A percentile compares a stretch with the other conserved stretches of the same genome.
These are phyloP conservation scores for Lasiodiplodia hormozganensis DNA, from an alignment of 2,329 filamentous ascomycete genomes.

Conservation along the genomic window DNA sequence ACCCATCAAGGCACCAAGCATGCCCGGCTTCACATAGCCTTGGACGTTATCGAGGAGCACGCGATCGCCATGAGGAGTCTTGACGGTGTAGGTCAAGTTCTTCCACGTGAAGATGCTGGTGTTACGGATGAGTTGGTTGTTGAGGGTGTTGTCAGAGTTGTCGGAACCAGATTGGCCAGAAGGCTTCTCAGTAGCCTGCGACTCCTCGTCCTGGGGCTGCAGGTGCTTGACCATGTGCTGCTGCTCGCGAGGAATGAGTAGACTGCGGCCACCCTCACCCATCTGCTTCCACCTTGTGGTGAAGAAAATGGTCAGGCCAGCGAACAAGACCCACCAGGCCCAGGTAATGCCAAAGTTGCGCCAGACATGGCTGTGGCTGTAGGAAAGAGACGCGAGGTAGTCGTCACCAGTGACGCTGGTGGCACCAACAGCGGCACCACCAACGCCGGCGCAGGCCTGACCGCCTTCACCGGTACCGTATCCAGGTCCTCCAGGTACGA, in stretches of 20 bases:
- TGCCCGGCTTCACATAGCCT: constrained; percentile 32
- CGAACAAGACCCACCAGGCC: constrained; percentile 68
- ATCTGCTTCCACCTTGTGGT: constrained; percentile 65
- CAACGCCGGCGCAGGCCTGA: constrained; percentile 65
- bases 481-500: constrained; percentile 58
- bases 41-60: constrained; percentile 31
- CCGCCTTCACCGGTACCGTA: constrained; percentile 49
- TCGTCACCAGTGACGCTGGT: constrained; percentile 63
- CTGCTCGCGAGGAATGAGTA: constrained; percentile 68
- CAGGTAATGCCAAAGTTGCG: constrained; percentile 50
- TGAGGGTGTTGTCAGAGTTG: constrained; percentile 31
- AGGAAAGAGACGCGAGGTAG: constrained; percentile 62
- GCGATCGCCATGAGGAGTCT: constrained; percentile 32
- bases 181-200: constrained; percentile 34
- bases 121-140: constrained; percentile 63
- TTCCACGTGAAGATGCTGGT: constrained; percentile 74
- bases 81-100: constrained; percentile 30
- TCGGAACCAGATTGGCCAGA: neutral
- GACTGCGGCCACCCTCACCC: constrained; percentile 59
- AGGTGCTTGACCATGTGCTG: constrained; percentile 35
- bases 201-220: constrained; percentile 59
- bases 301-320: constrained; percentile 63
- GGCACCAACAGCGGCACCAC: constrained; percentile 60
- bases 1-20: constrained; percentile 30
- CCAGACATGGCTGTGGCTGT: constrained; percentile 39